Evolutionary conservation across 768 basidiomycete species (phyloP), one percentile per base, ranked within the genome.

Genomic region (Amanita phalloides): DNA sequence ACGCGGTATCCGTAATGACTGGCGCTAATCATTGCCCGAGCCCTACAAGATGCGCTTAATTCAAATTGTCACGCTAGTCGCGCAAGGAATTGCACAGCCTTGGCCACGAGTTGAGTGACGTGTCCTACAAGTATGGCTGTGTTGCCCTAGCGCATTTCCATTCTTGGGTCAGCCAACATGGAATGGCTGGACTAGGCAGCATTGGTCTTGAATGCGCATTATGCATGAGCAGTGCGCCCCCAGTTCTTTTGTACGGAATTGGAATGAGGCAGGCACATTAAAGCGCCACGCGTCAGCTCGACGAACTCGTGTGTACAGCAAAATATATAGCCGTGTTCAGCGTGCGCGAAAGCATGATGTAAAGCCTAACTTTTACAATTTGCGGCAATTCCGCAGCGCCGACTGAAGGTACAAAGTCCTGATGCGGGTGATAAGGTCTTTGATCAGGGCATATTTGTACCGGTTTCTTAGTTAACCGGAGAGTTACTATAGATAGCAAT

Each of bases 401-500:
- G 44, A 32, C 14, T 32, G 8, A 30, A 30, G 30, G 30, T 30
- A 30, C 8, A 30, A 9, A 26, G 13, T 44, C 13, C 23, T 13
- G 25, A 13, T 25, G 14, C 10, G 21, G 21, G 25, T 30, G 26
- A 28, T 28, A 6, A 11, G 28, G 17, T 17, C 17, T 14, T 28
- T 45, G 26, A 28, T 45, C 10, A 25, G 10, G 28, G 32, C 44
- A 28, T 30, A 13, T n/a, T 30, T 17, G 26, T 30, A 17, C 44
- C 44, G 44, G 44, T 45, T 45, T 32, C 41, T 45, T 30, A 33
- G 44, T 45, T 45, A 45, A 45, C 44, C 44, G 44, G 44, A 10
- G 43, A 41, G 8, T 45, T 45, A 28, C 44, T 28, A 45, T 45
- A 28, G 23, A 49, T 37, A 23, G 48, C 36, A 28, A 6, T 37